Base-by-base conservation (phyloP, 306 rosid species). In the Inga leiocalycina region DNA sequence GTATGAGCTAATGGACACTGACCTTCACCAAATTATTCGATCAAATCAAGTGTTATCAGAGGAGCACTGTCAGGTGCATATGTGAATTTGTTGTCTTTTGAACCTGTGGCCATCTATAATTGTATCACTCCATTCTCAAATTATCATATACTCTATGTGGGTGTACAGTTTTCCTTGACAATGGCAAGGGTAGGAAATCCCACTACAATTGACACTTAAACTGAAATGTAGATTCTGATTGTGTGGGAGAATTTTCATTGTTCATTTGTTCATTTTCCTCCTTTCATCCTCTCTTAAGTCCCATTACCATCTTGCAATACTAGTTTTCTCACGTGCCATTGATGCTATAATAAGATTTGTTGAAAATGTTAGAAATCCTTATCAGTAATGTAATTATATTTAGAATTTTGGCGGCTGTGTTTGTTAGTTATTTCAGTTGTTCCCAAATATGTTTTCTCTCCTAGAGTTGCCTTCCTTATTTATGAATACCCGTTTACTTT, bases 1-100 rank as follows among this genome's bases (percentile, higher is more conserved):
- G 24, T 88, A 85, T 83, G 90, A 88, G 71, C 71, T 88, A 82
- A 88, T 88, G 90, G 90, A 88, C 87, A 88, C 90, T 85, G 86
- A 88, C 75, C 90, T 88, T 71, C 90, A 88, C 76, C 90, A 85
- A 27, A 88, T 88, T 49, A 88, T 88, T 85, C 90, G 84, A 73
- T 85, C 88, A 77, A 88, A 88, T 30, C 90, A 88, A 80, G 83
- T 72, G 57, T 82, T 88, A 39, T 56, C 84, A n/a, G 88, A 88
- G 81, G 81, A 83, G 52, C 90, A 85, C 61, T 88, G 88, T 43
- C 90, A 88, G 90, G 90, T 88, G 62, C 71, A 71, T 67, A 48
- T 78, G 41, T 82, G 45, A 71, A 64, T 3, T 66, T 37, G 79
- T 37, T 20, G 51, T 43, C 20, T 3, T 37, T 9, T 79, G 41